Base-by-base conservation (phyloP, 2,329 filamentous ascomycete genomes). In the Cylindrodendrum hubeiense region DNA sequence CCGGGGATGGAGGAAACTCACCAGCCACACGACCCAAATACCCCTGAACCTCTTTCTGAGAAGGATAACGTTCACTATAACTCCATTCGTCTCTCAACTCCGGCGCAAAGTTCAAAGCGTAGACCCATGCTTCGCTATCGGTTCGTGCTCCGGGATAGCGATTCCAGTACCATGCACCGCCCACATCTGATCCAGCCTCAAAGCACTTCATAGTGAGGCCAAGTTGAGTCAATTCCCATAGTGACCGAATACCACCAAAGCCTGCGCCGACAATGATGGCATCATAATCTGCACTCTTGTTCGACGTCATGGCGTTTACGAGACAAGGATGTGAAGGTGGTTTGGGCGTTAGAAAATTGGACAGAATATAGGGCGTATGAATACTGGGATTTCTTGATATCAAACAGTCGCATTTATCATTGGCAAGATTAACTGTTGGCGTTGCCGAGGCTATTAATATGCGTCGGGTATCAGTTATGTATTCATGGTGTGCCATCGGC, bases 131-230 rank as follows among this genome's bases (percentile, higher is more conserved):
- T 30, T 69, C 67, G 10, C 58, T 59, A n/a, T 67, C 67, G 3
- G 63, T 62, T 17, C 60, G 56, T 8, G 66, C 61, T 7, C 68
- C 67, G 2, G 68, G 68, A 50, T 69, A 71, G 22, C 59, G 60
- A 44, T 69, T 71, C 49, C 62, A 69, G 19, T 69, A 63, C 68
- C 67, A 70, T 7, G 65, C 62, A 15, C 68, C 68, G 5, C 68
- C 67, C 12, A 69, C 60, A 26, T 67, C 68, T 37, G 54, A 53
- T 21, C 60, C 68, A 5, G 61, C 59, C 33, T 69, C 64, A 9
- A 69, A 54, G 24, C 57, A 54, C 33, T 66, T 66, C 3, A 51
- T 54, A 0, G 37, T 57, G 5, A 66, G 58, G n/a, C 67, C 67
- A 4, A 57, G 22, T 5, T 65, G 37, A 4, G 26, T 19, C 2